Base-by-base conservation (phyloP, 1,284 basidiomycete genomes). In the Ceratobasidium sp. region DNA sequence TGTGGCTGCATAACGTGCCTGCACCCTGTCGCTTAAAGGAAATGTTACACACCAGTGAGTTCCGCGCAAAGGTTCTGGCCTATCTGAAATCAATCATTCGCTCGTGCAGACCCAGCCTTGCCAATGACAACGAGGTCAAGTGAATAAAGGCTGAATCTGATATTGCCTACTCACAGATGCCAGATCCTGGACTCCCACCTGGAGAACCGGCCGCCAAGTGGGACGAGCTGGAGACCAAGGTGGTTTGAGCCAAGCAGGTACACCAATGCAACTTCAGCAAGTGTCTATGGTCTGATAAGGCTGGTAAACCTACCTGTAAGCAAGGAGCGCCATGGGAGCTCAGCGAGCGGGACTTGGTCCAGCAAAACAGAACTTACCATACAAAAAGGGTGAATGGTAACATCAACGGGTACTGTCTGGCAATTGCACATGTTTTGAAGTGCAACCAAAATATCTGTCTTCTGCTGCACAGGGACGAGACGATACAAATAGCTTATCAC, bases 371-470 rank as follows among this genome's bases (percentile, higher is more conserved):
- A 20, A 12, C 28, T 2, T 42, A 42, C 23, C 28, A 44, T n/a
- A 67, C 64, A 42, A 56, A 20, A 20, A 18, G 84, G 7, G 1
- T 78, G 12, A 82, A 80, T 70, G 79, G 46, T 1, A 84, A 78
- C 49, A 33, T 87, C 20, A 87, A 84, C 61, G 68, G 20, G 2
- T 87, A 82, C 81, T 80, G 80, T 53, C 86, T 84, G 0, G 3
- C n/a, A n/a, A n/a, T n/a, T n/a, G n/a, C n/a, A n/a, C n/a, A n/a
- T n/a, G n/a, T n/a, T n/a, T n/a, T n/a, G n/a, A 79, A 81, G 0
- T 83, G 83, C 68, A 88, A 87, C 78, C 82, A 86, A 70, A 83
- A 87, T 79, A 77, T 80, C 0, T 86, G 87, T 77, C 68, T 87
- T 6, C 26, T 76, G 28, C 51, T 53, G 20, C 51, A 76, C 49